Base-by-base conservation (phyloP, 768 basidiomycete genomes). In the Phylloporus sp. region DNA sequence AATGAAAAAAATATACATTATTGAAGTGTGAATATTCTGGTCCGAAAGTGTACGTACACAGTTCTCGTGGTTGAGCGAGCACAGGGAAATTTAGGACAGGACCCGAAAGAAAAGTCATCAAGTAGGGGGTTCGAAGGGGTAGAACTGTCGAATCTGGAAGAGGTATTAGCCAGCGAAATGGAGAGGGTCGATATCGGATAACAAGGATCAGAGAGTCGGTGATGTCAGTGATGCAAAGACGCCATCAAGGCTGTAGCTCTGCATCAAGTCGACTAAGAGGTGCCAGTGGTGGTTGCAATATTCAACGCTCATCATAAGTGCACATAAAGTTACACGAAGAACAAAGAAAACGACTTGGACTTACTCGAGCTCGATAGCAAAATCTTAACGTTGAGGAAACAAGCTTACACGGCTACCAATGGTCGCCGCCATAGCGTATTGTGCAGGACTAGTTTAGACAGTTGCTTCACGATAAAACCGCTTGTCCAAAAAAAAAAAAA, bases 181-280 rank as follows among this genome's bases (percentile, higher is more conserved):
- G 8, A 46, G 38, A 20, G 6, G 14, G 22, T 1, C 13, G 14
- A 24, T 1, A 26, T 38, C 5, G 10, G 22, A 24, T 18, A 23
- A 46, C 31, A 31, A 36, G 26, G 56, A 71, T 79, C 76, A 75
- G 75, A 73, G 68, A 64, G 71, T 71, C 72, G 80, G 81, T 81
- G 64, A 90, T 88, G 86, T 87, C 86, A 88, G 77, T 80, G 78
- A 80, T 69, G 66, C 76, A 69, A 70, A 27, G 9, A 69, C 66
- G 68, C 61, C 49, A 9, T 60, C n/a, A 52, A 59, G 57, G 61
- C 62, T 34, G 54, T 29, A 55, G 47, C 53, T 63, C 65, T 64
- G 73, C 57, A 71, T 66, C 79, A 81, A 63, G 77, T 90, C 84
- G 82, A 87, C 86, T 89, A 89, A 88, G 86, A 90, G 87, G 86